A percentile compares a stretch with the other conserved stretches of the same genome.
phyloP scores from a whole-genome alignment of 225 moss, liverwort and hornwort species.

The Pseudisothecium myosuroides region DNA sequence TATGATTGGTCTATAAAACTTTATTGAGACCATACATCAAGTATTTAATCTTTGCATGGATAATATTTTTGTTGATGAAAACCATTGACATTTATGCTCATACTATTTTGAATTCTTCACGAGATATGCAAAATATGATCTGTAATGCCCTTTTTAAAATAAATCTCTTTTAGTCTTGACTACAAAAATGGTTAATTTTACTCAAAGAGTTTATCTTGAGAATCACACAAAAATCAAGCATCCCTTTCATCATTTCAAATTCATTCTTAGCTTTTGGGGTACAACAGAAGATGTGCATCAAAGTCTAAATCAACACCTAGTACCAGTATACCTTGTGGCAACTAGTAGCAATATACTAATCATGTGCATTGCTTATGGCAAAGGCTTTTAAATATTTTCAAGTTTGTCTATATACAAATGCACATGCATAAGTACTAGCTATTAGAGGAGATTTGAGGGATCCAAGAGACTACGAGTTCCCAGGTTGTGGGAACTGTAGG shows the following conservation, averaged over 20 bases:
- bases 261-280: neutral
- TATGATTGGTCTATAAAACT: too few species aligned
- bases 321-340: neutral
- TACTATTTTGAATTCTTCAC: neutral
- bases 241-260: neutral
- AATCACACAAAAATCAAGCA: neutral
- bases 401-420: slow-evolving; percentile 65
- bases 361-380: slow-evolving; percentile 18
- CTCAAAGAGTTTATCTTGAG: neutral
- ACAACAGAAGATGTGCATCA: neutral
- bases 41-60: too few species aligned
- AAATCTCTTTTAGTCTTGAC: neutral
- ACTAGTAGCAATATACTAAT: neutral
- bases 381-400: slow-evolving; percentile 68
- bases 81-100: too few species aligned
- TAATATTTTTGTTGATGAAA: too few species aligned
- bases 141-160: neutral
- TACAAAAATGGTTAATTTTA: too few species aligned
- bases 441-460: too few species aligned
- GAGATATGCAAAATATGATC: neutral
- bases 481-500: too few species aligned
- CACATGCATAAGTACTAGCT: slow-evolving; percentile 49
- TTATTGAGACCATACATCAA: too few species aligned
- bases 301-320: neutral
- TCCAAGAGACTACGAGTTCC: too few species aligned